Evolutionary conservation across 257 asterid species (phyloP).

Genomic region (Solanum sejunctum): DNA sequence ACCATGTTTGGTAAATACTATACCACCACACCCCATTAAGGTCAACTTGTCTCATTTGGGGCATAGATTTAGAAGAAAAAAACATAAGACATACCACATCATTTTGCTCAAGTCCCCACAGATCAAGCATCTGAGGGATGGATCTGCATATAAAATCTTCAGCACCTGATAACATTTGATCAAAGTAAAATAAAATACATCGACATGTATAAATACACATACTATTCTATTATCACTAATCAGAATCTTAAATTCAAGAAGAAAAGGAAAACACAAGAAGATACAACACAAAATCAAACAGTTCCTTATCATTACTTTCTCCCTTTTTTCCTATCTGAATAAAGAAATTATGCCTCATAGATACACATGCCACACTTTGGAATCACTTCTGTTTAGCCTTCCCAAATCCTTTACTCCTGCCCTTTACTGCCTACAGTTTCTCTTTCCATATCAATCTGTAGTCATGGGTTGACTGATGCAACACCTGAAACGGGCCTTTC

Average conservation of each 20-base stretch:
- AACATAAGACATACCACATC: not conserved
- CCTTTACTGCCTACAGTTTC: conserved; percentile 12
- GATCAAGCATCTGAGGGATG: not conserved
- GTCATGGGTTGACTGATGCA: conserved; percentile 89
- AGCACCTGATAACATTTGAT: not conserved
- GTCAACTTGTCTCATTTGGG: too few relatives aligned
- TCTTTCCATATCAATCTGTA: conserved; percentile 34
- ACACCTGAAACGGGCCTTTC: conserved; percentile 99
- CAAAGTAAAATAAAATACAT: not conserved
- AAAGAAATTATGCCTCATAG: conserved; percentile 44
- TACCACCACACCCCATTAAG: too few relatives aligned
- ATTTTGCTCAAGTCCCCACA: not conserved
- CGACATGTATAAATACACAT: conserved; percentile 26
- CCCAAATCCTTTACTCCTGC: conserved; percentile 17
- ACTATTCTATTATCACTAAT: conserved; percentile 45
- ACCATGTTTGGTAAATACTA: too few relatives aligned
- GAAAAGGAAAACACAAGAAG: conserved; percentile 12
- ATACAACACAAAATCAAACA: conserved; percentile 40
- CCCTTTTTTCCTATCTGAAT: conserved; percentile 34
- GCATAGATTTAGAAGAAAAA: not conserved
- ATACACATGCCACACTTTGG: conserved; percentile 37
- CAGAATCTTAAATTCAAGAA: conserved; percentile 28
- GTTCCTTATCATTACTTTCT: conserved; percentile 25
- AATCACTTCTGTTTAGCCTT: conserved; percentile 12
- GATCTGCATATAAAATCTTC: not conserved